phyloP scores from a whole-genome alignment of 2,329 filamentous ascomycete genomes.

The Colletotrichum lini region DNA sequence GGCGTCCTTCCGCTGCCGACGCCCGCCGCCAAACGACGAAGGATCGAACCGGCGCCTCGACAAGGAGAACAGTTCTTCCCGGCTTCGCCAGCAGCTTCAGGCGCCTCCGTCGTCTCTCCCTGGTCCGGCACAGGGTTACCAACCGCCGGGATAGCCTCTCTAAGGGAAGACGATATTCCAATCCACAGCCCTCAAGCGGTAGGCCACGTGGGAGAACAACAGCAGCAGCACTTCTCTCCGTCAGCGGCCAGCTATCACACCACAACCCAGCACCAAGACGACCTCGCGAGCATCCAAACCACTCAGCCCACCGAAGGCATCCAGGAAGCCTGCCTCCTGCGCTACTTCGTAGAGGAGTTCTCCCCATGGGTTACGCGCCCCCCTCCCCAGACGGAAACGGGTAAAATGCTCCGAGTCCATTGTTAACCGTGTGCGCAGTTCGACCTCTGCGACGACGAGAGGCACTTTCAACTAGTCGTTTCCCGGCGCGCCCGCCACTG shows the following conservation, averaged over 20 bases:
- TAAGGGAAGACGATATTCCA: slow-evolving; percentile 5
- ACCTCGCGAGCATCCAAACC: not conserved
- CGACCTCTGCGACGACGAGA: slow-evolving; percentile 56
- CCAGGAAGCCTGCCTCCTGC: slow-evolving; percentile 56
- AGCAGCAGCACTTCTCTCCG: slow-evolving; percentile 8
- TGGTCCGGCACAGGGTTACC: slow-evolving; percentile 19
- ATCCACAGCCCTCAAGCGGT: slow-evolving; percentile 31
- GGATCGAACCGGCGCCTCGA: slow-evolving; percentile 9
- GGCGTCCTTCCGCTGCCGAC: slow-evolving; percentile 15
- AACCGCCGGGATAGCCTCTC: not conserved
- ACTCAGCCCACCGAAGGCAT: slow-evolving; percentile 42
- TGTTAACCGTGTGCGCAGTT: slow-evolving; percentile 48
- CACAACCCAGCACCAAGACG: not conserved
- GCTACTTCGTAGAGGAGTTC: slow-evolving; percentile 57
- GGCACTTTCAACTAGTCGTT: slow-evolving; percentile 58
- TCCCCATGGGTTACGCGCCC: slow-evolving; percentile 54
- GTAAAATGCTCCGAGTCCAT: accelerated
- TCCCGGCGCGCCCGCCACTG: slow-evolving; percentile 53
- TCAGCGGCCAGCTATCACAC: slow-evolving; percentile 20
- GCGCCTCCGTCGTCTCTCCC: not conserved
- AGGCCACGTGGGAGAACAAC: slow-evolving; percentile 20
- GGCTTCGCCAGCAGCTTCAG: slow-evolving; percentile 24
- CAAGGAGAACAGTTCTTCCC: slow-evolving; percentile 24
- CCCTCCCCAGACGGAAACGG: too few relatives aligned
- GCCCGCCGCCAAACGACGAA: slow-evolving; percentile 18